Evolutionary conservation across 441 rosid species (phyloP).

Genomic region (Populus tomentosa): DNA sequence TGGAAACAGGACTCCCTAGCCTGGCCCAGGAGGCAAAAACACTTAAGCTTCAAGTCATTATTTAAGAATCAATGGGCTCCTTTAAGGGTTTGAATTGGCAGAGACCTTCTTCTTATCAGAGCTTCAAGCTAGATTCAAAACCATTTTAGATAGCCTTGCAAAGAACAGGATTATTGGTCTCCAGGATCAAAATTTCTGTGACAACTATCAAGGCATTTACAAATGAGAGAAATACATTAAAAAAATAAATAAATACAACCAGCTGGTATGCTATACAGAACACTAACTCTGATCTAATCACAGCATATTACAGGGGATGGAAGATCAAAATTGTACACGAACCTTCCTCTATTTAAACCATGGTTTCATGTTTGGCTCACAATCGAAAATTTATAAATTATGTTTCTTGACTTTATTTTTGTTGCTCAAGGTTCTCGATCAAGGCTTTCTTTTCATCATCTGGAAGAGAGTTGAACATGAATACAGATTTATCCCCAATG

Average conservation of each 20-base stretch:
- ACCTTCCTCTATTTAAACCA: neutral
- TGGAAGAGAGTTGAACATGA: slow-evolving; percentile 71
- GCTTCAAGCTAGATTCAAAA: too few relatives aligned
- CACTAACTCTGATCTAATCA: neutral
- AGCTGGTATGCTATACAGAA: neutral
- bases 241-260: neutral
- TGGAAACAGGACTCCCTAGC: too few relatives aligned
- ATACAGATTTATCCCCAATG: slow-evolving; percentile 89
- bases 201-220: too few relatives aligned
- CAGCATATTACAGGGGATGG: neutral
- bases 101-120: too few relatives aligned
- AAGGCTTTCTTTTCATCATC: slow-evolving; percentile 71
- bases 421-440: slow-evolving; percentile 60
- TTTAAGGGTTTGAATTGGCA: too few relatives aligned
- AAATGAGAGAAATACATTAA: neutral
- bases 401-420: slow-evolving; percentile 25
- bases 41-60: too few relatives aligned
- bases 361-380: neutral
- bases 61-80: too few relatives aligned
- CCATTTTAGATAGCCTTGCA: too few relatives aligned
- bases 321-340: slow-evolving; percentile 18
- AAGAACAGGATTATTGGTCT: too few relatives aligned
- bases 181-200: too few relatives aligned
- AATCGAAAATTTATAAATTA: neutral
- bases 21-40: too few relatives aligned